These are phyloP conservation scores for Colletotrichum chrysophilum DNA, from an alignment of 2,329 filamentous ascomycete genomes.

Conservation along the genomic window DNA sequence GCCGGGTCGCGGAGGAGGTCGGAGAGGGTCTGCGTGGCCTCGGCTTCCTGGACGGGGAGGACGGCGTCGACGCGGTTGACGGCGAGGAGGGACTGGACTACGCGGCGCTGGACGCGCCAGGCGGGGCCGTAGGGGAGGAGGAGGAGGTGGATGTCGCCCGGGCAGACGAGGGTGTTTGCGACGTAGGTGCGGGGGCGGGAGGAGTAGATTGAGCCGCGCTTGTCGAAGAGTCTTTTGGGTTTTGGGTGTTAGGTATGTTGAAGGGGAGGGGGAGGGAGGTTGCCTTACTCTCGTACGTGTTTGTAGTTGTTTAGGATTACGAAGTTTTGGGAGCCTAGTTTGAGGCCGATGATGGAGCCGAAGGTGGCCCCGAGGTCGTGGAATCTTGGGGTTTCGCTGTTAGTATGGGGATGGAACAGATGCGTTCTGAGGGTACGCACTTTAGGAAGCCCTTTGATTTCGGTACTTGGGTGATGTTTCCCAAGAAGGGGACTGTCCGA, in stretches of 20 bases:
- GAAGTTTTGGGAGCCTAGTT: too few species aligned
- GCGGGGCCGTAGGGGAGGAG: not conserved
- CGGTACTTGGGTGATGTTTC: slow-evolving; percentile 31
- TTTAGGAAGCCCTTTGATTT: slow-evolving; percentile 26
- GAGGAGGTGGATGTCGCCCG: slow-evolving; percentile 1
- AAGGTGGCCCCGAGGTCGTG: too few species aligned
- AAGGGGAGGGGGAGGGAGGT: too few species aligned
- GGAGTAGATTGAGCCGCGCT: slow-evolving; percentile 39
- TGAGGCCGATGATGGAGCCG: too few species aligned
- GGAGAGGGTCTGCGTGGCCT: not conserved
- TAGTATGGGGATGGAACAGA: slow-evolving; percentile 32
- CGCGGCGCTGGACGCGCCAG: not conserved
- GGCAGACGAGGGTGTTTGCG: not conserved
- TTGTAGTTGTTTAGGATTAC: slow-evolving; percentile 37
- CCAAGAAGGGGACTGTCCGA: slow-evolving; percentile 25
- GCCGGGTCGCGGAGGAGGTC: not conserved
- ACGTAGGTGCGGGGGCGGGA: slow-evolving; percentile 35
- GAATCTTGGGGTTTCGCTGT: slow-evolving; percentile 24
- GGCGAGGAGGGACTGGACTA: not conserved
- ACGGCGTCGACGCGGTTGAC: not conserved
- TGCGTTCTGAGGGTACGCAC: slow-evolving; percentile 32
- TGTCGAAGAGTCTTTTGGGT: slow-evolving; percentile 34
- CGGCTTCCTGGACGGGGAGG: not conserved
- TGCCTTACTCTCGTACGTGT: slow-evolving; percentile 30
- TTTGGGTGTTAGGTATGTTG: too few species aligned